Conservation (phyloP, 805 yeast genomes). For the Yarrowia sp. region DNA sequence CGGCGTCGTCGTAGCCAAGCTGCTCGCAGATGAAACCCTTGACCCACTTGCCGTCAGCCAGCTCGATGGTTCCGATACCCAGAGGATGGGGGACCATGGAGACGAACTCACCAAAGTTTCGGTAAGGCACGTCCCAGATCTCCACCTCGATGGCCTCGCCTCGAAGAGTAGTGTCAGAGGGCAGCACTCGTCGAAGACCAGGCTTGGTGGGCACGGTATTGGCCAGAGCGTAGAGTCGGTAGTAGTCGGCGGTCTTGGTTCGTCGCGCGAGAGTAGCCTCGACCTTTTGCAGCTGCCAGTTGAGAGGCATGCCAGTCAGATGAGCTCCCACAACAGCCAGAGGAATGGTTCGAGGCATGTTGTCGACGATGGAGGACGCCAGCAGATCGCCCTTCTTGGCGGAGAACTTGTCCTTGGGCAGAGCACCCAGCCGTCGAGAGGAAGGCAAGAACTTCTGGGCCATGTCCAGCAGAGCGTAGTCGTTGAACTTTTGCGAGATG, state of each 20-base stretch:
- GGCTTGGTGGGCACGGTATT: slow-evolving; percentile 81
- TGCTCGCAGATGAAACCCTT: slow-evolving; percentile 96
- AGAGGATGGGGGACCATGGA: slow-evolving; percentile 90
- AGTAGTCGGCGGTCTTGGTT: slow-evolving; percentile 68
- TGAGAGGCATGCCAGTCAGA: slow-evolving; percentile 78
- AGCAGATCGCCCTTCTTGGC: slow-evolving; percentile 46
- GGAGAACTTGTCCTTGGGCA: slow-evolving; percentile 38
- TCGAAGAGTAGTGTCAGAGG: slow-evolving; percentile 29
- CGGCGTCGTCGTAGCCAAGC: slow-evolving; percentile 68
- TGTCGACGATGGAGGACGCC: slow-evolving; percentile 46
- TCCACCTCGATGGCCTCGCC: slow-evolving; percentile 73
- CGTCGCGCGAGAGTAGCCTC: slow-evolving; percentile 66
- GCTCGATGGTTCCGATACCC: slow-evolving; percentile 91
- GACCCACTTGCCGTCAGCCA: slow-evolving; percentile 75
- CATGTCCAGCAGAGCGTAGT: slow-evolving; percentile 80
- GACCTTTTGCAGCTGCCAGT: slow-evolving; percentile 89
- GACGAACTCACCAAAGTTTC: slow-evolving; percentile 77
- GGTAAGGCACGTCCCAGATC: slow-evolving; percentile 77
- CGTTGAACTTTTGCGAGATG: slow-evolving; percentile 77
- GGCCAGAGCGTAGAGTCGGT: slow-evolving; percentile 70
- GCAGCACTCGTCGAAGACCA: slow-evolving; percentile 70
- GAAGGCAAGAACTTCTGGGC: slow-evolving; percentile 66
- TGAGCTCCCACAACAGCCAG: slow-evolving; percentile 98
- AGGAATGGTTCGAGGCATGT: slow-evolving; percentile 48
- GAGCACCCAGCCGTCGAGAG: slow-evolving; percentile 58